Evolutionary conservation across 306 rosid species (phyloP), one percentile per base, ranked within the genome.

Genomic region (Morella rubra): DNA sequence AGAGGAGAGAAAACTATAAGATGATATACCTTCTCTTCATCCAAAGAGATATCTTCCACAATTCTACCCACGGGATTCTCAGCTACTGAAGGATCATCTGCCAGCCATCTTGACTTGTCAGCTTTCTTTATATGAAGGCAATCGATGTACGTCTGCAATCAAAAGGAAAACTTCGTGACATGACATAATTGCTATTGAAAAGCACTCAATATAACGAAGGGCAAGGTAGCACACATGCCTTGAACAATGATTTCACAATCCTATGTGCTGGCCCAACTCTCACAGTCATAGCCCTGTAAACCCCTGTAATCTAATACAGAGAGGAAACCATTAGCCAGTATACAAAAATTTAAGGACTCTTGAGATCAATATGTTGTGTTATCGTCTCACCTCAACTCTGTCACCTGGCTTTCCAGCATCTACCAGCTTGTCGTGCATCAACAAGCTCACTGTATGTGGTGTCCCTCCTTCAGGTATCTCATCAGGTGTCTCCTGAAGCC

Each of bases 391-490:
- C 97, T 95, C 97, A 86, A 95, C 84, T 87, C 97, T 87, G 82
- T 92, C 99, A 76, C 99, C 99, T 14, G 97, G 99, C 88, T 92
- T 95, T 80, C 91, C 97, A 73, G 87, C 61, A 83, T 95, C 99
- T 71, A 95, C 99, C 80, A 95, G 89, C 83, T 92, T 92, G 88
- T 90, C 97, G 71, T 95, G 97, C 97, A 95, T 77, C 84, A 95
- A 86, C 90, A 95, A 82, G 86, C 97, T 95, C 66, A 95, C 99
- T 3, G 97, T 92, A 86, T 95, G 99, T 41, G 99, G 97, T 44
- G 99, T 95, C 62, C 99, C 99, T 76, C 99, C 99, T 41, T 95
- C 99, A 24, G 97, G 99, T 52, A 95, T 95, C 83, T 95, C 97
- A 58, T 95, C 97, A 64, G 97, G 99, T 41, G 97, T 95, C 91